A percentile compares a stretch with the other conserved stretches of the same genome.
Conservation (phyloP, 352 stramenopile species). For the Paralagenidium karlingii region DNA sequence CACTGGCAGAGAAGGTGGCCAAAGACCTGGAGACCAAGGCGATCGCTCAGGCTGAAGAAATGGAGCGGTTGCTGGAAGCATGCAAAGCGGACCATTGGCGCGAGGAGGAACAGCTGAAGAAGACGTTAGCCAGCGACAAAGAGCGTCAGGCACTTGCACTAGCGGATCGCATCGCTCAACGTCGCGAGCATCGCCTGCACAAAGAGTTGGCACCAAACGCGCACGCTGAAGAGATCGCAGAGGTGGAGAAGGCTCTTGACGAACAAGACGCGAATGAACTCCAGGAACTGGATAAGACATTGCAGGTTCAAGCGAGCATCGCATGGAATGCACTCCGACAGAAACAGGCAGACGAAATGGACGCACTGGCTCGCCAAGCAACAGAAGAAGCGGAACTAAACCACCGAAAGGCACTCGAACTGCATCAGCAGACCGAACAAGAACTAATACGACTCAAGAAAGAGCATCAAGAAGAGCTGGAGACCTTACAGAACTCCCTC, state of each 20-base stretch:
- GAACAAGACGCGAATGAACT: not conserved
- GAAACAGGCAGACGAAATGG: conserved; percentile 3
- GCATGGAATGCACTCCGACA: not conserved
- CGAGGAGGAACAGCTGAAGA: not conserved
- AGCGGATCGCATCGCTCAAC: not conserved
- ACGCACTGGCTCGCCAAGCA: conserved; percentile 1
- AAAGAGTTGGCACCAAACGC: not conserved
- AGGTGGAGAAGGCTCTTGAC: conserved; percentile 7
- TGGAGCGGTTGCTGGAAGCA: not conserved
- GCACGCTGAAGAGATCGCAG: conserved; percentile 3
- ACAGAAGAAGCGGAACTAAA: conserved; percentile 4
- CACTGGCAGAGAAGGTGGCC: no score
- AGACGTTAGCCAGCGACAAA: not conserved
- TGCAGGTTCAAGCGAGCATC: not conserved
- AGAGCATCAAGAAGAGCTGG: conserved; percentile 1
- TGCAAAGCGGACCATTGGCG: not conserved
- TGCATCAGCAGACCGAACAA: not conserved
- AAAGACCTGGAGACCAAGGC: conserved; percentile 4
- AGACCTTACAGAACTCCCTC: not conserved
- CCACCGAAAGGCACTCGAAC: not conserved
- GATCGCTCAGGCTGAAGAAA: conserved; percentile 1
- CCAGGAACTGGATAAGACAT: not conserved
- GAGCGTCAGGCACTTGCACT: not conserved
- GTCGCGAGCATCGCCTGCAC: not conserved
- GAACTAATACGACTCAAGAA: not conserved